Conservation (phyloP, 2,329 filamentous ascomycete genomes). For the Trichoderma breve region DNA sequence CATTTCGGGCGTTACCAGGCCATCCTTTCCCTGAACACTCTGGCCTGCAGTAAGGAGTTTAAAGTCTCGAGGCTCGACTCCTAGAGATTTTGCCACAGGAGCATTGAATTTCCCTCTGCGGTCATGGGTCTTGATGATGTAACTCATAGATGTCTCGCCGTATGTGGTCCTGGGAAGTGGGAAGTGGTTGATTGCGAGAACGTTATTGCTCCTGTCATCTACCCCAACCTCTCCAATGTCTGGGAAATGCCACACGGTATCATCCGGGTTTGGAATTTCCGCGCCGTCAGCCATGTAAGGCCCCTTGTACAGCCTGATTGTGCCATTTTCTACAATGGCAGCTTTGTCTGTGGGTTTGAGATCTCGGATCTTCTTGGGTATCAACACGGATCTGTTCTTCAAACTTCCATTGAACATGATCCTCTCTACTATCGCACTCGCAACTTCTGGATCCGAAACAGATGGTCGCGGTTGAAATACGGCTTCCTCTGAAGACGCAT, state of each 20-base stretch:
- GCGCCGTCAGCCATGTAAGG: conserved; percentile 41
- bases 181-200: conserved; percentile 28
- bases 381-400: conserved; percentile 26
- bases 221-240: conserved; percentile 19
- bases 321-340: conserved; percentile 64
- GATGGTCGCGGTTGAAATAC: conserved; percentile 15
- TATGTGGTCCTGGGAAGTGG: conserved; percentile 66
- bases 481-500: neutral
- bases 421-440: conserved; percentile 33
- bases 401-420: conserved; percentile 38
- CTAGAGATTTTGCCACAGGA: conserved; percentile 60
- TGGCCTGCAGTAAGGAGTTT: conserved; percentile 60
- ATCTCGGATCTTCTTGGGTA: conserved; percentile 29
- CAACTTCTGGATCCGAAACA: conserved; percentile 33
- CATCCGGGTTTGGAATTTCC: conserved; percentile 24
- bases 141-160: conserved; percentile 70
- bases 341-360: conserved; percentile 32
- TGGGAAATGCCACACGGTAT: conserved; percentile 32
- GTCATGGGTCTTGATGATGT: conserved; percentile 75
- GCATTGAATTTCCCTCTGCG: conserved; percentile 79
- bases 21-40: conserved; percentile 61
- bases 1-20: conserved; percentile 75
- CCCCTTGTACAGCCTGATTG: conserved; percentile 67
- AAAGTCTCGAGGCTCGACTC: conserved; percentile 60
- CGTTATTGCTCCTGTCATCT: conserved; percentile 17